These are phyloP conservation scores for Dactylella cylindrospora DNA, from an alignment of 2,329 filamentous ascomycete species.

Conservation along the genomic window DNA sequence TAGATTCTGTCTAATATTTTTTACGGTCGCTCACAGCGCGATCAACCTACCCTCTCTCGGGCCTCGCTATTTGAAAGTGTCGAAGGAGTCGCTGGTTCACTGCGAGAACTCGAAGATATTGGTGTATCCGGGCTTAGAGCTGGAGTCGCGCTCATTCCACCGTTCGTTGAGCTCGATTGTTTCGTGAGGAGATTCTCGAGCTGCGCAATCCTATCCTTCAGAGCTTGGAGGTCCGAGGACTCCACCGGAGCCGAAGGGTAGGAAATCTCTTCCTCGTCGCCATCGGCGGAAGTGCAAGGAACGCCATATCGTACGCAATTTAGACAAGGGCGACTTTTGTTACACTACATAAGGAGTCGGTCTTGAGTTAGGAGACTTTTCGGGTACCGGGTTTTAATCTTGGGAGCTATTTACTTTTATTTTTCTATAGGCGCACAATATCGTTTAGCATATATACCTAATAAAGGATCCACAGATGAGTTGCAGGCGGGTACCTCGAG, in stretches of 20 bases:
- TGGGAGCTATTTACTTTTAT: constrained; percentile 35
- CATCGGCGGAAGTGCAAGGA: constrained; percentile 14
- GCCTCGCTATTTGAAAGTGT: constrained; percentile 9
- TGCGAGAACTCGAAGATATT: constrained; percentile 33
- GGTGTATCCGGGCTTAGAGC: constrained; percentile 30
- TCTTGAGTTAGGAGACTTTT: not conserved
- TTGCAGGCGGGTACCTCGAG: constrained; percentile 25
- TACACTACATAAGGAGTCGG: too few species aligned
- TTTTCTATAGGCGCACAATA: constrained; percentile 11
- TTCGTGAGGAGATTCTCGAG: constrained; percentile 32
- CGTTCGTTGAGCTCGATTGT: constrained; percentile 6
- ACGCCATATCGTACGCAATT: constrained; percentile 42
- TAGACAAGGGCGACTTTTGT: constrained; percentile 28
- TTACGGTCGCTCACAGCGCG: not conserved
- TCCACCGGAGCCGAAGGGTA: constrained; percentile 28
- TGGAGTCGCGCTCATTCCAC: constrained; percentile 17
- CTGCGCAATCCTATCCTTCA: constrained; percentile 40
- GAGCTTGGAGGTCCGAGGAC: constrained; percentile 38
- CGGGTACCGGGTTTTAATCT: too few species aligned
- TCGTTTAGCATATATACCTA: constrained; percentile 11
- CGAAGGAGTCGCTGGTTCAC: constrained; percentile 31
- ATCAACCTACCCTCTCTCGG: not conserved
- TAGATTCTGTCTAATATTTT: too few species aligned
- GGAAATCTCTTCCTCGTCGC: constrained; percentile 25
- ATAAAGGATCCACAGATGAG: not conserved